phyloP scores from a whole-genome alignment of 768 basidiomycete species.

The Amyloporia xantha region DNA sequence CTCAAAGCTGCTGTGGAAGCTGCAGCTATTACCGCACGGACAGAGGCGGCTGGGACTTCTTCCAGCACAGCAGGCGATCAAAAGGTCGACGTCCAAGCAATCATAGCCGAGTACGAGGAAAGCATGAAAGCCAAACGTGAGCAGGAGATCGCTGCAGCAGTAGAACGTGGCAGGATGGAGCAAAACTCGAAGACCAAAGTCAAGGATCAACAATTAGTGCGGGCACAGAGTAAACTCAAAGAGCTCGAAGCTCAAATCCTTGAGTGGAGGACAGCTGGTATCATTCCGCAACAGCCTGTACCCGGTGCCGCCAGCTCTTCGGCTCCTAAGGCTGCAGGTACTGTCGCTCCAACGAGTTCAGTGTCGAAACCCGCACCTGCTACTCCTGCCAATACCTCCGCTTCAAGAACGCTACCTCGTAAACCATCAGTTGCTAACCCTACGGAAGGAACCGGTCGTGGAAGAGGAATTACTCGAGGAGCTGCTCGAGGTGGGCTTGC shows the following conservation, averaged over 20 bases:
- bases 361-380: constrained; percentile 10
- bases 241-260: constrained; percentile 60
- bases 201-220: constrained; percentile 66
- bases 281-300: constrained; percentile 25
- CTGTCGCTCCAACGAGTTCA: constrained; percentile 5
- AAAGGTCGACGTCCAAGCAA: constrained; percentile 43
- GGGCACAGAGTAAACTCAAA: constrained; percentile 54
- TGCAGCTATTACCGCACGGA: constrained; percentile 35
- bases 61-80: constrained; percentile 27
- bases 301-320: constrained; percentile 7
- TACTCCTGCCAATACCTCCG: constrained; percentile 19
- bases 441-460: constrained; percentile 22
- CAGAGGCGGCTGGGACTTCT: constrained; percentile 21
- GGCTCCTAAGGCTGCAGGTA: constrained; percentile 14
- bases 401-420: constrained; percentile 26
- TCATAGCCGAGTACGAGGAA: constrained; percentile 39
- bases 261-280: constrained; percentile 46
- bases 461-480: constrained; percentile 21
- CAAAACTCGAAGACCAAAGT: constrained; percentile 52
- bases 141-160: constrained; percentile 55
- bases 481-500: constrained; percentile 25
- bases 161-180: constrained; percentile 66
- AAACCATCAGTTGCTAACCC: constrained; percentile 24
- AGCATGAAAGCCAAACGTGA: constrained; percentile 40
- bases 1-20: constrained; percentile 48